Conservation (phyloP, 768 basidiomycete genomes). For the Leucosporidium creatinivorum region DNA sequence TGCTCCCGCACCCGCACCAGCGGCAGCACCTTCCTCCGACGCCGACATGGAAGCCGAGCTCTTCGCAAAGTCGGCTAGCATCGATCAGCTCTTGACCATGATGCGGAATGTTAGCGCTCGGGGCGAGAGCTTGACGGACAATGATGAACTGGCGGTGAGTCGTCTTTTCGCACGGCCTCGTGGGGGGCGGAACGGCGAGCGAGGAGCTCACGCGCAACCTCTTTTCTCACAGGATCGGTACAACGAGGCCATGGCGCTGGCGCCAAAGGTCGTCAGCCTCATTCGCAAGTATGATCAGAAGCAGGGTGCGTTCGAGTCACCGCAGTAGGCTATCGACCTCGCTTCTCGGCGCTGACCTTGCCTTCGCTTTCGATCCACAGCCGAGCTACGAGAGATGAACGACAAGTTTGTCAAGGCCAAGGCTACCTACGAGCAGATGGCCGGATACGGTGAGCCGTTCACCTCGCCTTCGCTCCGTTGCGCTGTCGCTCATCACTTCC, state of each 20-base stretch:
- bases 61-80: constrained; percentile 75
- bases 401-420: constrained; percentile 84
- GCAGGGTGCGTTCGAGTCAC: constrained; percentile 48
- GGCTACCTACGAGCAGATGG: constrained; percentile 84
- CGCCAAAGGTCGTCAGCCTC: constrained; percentile 90
- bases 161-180: background rate
- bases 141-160: constrained; percentile 76
- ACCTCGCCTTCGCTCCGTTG: constrained; percentile 49
- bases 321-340: background rate
- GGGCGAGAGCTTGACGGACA: constrained; percentile 78
- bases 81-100: constrained; percentile 70
- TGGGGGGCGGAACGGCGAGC: too few species aligned
- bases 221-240: constrained; percentile 64
- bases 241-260: constrained; percentile 74
- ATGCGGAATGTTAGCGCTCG: constrained; percentile 62
- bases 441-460: constrained; percentile 76
- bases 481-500: background rate
- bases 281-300: constrained; percentile 98
- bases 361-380: constrained; percentile 44
- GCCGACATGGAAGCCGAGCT: constrained; percentile 80
- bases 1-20: background rate
- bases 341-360: background rate
- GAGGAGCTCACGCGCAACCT: too few species aligned
- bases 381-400: constrained; percentile 89
- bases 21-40: constrained; percentile 46